Conservation (phyloP, 495 filamentous ascomycete genomes). For the Clavariopsis aquatica region DNA sequence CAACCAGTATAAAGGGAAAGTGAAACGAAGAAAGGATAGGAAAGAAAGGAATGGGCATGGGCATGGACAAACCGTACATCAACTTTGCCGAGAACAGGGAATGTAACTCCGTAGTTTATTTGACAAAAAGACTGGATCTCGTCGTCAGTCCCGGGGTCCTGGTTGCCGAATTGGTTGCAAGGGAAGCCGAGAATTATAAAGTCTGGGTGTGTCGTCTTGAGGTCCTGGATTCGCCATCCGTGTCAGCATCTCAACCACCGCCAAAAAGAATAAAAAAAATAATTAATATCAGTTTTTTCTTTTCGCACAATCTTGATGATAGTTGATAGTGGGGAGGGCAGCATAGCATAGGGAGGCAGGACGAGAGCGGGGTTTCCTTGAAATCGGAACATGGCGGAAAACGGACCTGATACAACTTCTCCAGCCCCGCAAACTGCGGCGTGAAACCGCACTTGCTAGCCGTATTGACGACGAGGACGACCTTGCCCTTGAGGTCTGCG, state of each 20-base stretch:
- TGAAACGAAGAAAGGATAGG: not conserved
- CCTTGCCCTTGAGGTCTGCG: constrained; percentile 74
- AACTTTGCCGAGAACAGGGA: constrained; percentile 87
- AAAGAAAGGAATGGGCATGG: not conserved
- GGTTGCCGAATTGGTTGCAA: constrained; percentile 93
- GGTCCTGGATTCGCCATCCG: constrained; percentile 34
- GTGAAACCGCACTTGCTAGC: constrained; percentile 99
- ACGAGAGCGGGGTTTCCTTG: not conserved
- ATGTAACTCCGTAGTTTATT: constrained; percentile 91
- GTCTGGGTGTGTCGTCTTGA: constrained; percentile 66
- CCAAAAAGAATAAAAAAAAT: no score
- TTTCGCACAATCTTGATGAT: no score
- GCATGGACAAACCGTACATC: constrained; percentile 48
- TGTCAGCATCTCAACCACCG: not conserved
- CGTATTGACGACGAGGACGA: constrained; percentile 96
- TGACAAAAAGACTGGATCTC: constrained; percentile 92
- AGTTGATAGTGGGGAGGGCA: not conserved
- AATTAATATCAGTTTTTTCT: no score
- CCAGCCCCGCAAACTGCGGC: constrained; percentile 88
- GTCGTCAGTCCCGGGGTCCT: constrained; percentile 87
- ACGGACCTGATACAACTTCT: constrained; percentile 80
- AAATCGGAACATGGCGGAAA: not conserved
- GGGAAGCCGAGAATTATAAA: constrained; percentile 93
- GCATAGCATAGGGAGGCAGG: not conserved
- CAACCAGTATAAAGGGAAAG: not conserved